A percentile compares a stretch with the other conserved stretches of the same genome.
Conservation (phyloP, 768 basidiomycete species). For the Boletus subparvulus region DNA sequence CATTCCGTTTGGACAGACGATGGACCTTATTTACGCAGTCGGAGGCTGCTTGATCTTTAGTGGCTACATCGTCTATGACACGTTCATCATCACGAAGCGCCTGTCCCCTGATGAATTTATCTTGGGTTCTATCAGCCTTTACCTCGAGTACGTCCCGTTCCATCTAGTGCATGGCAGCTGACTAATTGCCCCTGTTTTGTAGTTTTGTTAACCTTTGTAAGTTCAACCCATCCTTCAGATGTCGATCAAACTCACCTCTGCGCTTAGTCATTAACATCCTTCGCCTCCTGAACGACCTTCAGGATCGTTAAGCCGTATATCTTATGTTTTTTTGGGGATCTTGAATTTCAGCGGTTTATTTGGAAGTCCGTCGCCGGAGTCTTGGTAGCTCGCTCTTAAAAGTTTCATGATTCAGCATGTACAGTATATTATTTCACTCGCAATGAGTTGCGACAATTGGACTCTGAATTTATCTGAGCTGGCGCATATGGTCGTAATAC, state of each 20-base stretch:
- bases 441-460: conserved; percentile 3
- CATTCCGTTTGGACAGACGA: conserved; percentile 78
- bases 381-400: conserved; percentile 5
- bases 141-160: conserved; percentile 72
- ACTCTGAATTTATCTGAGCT: background rate
- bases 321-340: background rate
- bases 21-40: conserved; percentile 79
- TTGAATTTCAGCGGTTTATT: background rate
- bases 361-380: background rate
- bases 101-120: conserved; percentile 94
- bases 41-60: conserved; percentile 83
- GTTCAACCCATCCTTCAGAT: conserved; percentile 27
- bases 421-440: conserved; percentile 26
- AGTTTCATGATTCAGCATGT: conserved; percentile 14
- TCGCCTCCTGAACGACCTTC: conserved; percentile 65
- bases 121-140: conserved; percentile 87
- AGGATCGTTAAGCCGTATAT: conserved; percentile 37
- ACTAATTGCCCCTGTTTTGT: conserved; percentile 18
- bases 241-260: background rate
- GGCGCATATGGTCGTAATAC: background rate
- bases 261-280: conserved; percentile 77
- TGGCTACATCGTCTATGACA: conserved; percentile 90
- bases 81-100: conserved; percentile 83
- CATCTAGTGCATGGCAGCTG: background rate
- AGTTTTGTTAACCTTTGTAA: conserved; percentile 87